These are phyloP conservation scores for Boletus patriciae DNA, from an alignment of 768 basidiomycete genomes.

Conservation along the genomic window DNA sequence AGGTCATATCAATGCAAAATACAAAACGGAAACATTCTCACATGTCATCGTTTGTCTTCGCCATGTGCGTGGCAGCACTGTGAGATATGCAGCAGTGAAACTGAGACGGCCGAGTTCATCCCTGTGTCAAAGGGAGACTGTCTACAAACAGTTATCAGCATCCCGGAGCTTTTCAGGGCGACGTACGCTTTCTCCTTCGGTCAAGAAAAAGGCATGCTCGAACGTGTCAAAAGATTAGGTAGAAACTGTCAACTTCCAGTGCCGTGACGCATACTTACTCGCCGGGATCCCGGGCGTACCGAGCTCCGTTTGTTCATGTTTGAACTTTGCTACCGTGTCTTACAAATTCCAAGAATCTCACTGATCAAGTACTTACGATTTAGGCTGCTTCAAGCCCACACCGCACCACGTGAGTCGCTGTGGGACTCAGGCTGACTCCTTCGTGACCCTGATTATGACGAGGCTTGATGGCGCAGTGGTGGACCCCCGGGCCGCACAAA, in stretches of 20 bases:
- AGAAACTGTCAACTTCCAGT: too few species aligned
- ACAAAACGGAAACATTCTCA: slow-evolving; percentile 5
- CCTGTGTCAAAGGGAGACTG: neutral
- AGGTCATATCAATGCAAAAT: neutral
- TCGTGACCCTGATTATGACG: neutral
- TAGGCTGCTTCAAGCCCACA: neutral
- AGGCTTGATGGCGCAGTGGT: neutral
- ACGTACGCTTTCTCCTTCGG: neutral
- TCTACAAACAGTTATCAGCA: neutral
- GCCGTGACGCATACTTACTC: too few species aligned
- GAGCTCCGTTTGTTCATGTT: too few species aligned
- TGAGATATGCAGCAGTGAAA: neutral
- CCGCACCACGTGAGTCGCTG: neutral
- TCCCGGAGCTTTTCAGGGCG: neutral
- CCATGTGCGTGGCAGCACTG: slow-evolving; percentile 1
- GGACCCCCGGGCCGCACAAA: slow-evolving; percentile 13
- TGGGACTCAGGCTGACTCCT: neutral
- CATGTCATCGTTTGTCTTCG: neutral
- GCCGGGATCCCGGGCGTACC: too few species aligned
- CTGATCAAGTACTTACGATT: too few species aligned
- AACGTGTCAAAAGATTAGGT: too few species aligned
- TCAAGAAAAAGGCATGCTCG: too few species aligned
- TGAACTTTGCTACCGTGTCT: too few species aligned
- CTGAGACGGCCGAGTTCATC: neutral
- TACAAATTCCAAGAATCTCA: too few species aligned